Evolutionary conservation across 225 moss, liverwort and hornwort species (phyloP).

Genomic region (Physcomitrellopsis africana): DNA sequence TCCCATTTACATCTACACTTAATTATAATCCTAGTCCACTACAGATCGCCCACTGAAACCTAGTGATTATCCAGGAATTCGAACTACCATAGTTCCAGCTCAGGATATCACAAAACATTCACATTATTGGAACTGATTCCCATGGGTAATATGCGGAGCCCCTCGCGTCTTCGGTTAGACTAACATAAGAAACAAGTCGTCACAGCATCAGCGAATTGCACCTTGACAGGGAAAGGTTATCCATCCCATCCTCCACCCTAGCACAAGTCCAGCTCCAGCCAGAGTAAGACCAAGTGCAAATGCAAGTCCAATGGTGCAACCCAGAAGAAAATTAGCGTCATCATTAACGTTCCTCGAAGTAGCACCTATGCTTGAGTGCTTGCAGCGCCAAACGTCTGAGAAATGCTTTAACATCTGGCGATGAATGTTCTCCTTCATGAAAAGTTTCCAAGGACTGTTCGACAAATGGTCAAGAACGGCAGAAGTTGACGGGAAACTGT

Average conservation of each 20-base stretch:
- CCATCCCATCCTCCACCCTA: conserved; percentile 95
- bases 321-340: conserved; percentile 64
- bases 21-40: conserved; percentile 20
- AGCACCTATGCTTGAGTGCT: conserved; percentile 23
- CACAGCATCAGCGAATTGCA: conserved; percentile 22
- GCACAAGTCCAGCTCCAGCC: conserved; percentile 86
- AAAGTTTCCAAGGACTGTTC: conserved; percentile 60
- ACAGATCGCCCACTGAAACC: conserved; percentile 1
- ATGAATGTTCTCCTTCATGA: conserved; percentile 48
- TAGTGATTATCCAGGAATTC: conserved; percentile 20
- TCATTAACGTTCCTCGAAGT: conserved; percentile 36
- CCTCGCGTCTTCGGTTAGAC: conserved; percentile 18
- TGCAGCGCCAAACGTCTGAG: conserved; percentile 59
- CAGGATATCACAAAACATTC: conserved; percentile 26
- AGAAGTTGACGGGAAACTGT: conserved; percentile 76
- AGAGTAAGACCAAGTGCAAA: conserved; percentile 87
- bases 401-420: conserved; percentile 63
- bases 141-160: conserved; percentile 13
- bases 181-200: not conserved
- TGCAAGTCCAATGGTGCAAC: conserved; percentile 83
- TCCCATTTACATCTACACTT: conserved; percentile 23
- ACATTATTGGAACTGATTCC: conserved; percentile 7
- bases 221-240: conserved; percentile 70
- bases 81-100: conserved; percentile 11
- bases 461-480: conserved; percentile 68